Base-by-base conservation (phyloP, 1,284 basidiomycete species). In the Pseudozyma sp. region DNA sequence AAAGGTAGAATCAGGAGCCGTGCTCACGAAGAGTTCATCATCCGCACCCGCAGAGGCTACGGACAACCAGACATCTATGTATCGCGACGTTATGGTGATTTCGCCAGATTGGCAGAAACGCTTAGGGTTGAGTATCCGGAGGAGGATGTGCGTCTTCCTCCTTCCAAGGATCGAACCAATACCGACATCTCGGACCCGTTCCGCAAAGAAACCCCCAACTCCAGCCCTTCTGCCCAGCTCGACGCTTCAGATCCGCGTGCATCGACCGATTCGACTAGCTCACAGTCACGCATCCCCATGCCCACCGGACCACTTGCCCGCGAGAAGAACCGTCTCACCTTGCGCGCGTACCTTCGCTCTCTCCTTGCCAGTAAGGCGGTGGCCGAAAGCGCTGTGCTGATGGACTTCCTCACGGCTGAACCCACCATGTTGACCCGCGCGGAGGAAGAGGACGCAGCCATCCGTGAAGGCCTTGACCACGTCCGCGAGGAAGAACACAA, bases 241-340 rank as follows among this genome's bases (percentile, higher is more conserved):
- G 49, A 59, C 47, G 12, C 63, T 43, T 19, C 67, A 65, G 25
- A 54, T 51, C 42, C 53, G 19, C 58, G 59, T 1, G 49, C 48
- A 3, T 65, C 68, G 12, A 70, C 50, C 16, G 68, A 70, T 10
- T 70, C 68, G 11, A 58, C 45, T 18, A 43, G 51, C 52, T 62
- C 59, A 4, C 68, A 65, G 21, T 14, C 57, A 43, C 66, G 57
- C 35, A 44, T 72, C 38, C 70, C 53, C 18, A 47, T 75, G 69
- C 66, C 61, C 59, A 71, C 86, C 0, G 86, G 86, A 10, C 76
- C 76, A 2, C 72, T 84, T 16, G 76, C 83, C 12, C 62, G 83
- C 34, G 97, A 99, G 86, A 96, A 95, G 88, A 99, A 99, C 80
- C 89, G 97, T 8, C 88, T 99, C 9, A 99, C 97, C 0, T 89